Conservation (phyloP, 2,329 filamentous ascomycete species). For the Aspergillus viridinutans region DNA sequence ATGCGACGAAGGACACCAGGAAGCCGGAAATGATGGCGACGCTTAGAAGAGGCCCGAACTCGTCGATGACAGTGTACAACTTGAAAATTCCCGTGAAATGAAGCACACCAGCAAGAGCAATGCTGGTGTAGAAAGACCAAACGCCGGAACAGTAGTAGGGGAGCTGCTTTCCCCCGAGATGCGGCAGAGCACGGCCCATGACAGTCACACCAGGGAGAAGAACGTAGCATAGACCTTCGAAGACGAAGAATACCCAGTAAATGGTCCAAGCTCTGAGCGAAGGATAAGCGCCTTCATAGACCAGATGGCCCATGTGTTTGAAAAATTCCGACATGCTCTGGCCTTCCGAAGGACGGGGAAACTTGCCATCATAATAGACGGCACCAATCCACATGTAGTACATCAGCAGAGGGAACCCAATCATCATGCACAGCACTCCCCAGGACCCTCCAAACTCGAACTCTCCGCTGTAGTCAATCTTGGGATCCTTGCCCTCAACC, state of each 20-base stretch:
- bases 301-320: slow-evolving; percentile 64
- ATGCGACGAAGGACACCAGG: slow-evolving; percentile 75
- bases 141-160: slow-evolving; percentile 93
- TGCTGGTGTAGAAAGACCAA: slow-evolving; percentile 81
- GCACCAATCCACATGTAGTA: slow-evolving; percentile 99
- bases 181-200: slow-evolving; percentile 81
- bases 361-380: slow-evolving; percentile 81
- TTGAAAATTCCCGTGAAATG: slow-evolving; percentile 84
- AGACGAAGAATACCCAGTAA: slow-evolving; percentile 90
- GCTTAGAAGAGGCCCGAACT: slow-evolving; percentile 88
- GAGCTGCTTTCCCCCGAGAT: slow-evolving; percentile 78
- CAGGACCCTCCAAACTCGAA: slow-evolving; percentile 82
- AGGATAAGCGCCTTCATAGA: slow-evolving; percentile 82
- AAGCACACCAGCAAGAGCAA: slow-evolving; percentile 64
- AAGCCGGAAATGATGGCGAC: slow-evolving; percentile 92
- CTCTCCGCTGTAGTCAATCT: slow-evolving; percentile 47
- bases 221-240: slow-evolving; percentile 79
- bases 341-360: slow-evolving; percentile 63
- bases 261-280: slow-evolving; percentile 79
- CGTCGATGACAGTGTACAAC: slow-evolving; percentile 86
- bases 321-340: slow-evolving; percentile 69
- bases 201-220: slow-evolving; percentile 80
- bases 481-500: slow-evolving; percentile 40
- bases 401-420: slow-evolving; percentile 90
- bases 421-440: slow-evolving; percentile 83